A percentile compares a stretch with the other conserved stretches of the same genome.
Evolutionary conservation across 352 stramenopile species (phyloP).

Genomic region (Phytophthora macrochlamydospora): DNA sequence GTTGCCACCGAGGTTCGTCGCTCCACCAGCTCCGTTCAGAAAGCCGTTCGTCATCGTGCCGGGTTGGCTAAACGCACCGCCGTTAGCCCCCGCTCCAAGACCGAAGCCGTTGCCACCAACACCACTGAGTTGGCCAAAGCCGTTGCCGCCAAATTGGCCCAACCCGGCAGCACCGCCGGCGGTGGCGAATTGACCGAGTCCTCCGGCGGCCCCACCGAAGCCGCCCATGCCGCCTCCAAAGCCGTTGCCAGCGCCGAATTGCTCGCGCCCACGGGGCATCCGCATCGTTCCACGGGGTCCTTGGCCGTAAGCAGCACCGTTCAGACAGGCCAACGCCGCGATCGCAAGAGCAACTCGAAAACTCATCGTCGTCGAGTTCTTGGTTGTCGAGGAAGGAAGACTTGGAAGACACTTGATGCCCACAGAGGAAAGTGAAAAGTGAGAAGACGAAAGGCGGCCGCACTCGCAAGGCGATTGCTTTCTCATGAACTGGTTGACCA

Average conservation of each 20-base stretch:
- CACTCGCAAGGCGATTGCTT: neutral
- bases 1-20: neutral
- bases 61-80: constrained; percentile 1
- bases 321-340: constrained; percentile 18
- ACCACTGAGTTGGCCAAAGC: neutral
- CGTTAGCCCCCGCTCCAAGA: constrained; percentile 4
- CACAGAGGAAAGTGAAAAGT: constrained; percentile 16
- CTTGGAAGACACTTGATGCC: constrained; percentile 9
- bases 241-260: constrained; percentile 19
- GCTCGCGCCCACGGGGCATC: constrained; percentile 22
- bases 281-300: constrained; percentile 17
- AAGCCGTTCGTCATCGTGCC: constrained; percentile 1
- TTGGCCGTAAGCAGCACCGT: constrained; percentile 18
- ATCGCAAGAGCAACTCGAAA: constrained; percentile 27
- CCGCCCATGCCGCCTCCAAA: constrained; percentile 6
- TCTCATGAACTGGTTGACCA: neutral
- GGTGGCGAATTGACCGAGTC: constrained; percentile 3
- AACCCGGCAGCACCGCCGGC: constrained; percentile 10
- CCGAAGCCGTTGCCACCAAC: constrained; percentile 6
- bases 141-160: constrained; percentile 3
- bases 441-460: neutral
- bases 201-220: constrained; percentile 7
- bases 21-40: neutral
- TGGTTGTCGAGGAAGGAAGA: neutral
- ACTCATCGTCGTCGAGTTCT: constrained; percentile 11